A percentile compares a stretch with the other conserved stretches of the same genome.
Conservation (phyloP, 495 filamentous ascomycete genomes). For the Hypoxylon intermedium region DNA sequence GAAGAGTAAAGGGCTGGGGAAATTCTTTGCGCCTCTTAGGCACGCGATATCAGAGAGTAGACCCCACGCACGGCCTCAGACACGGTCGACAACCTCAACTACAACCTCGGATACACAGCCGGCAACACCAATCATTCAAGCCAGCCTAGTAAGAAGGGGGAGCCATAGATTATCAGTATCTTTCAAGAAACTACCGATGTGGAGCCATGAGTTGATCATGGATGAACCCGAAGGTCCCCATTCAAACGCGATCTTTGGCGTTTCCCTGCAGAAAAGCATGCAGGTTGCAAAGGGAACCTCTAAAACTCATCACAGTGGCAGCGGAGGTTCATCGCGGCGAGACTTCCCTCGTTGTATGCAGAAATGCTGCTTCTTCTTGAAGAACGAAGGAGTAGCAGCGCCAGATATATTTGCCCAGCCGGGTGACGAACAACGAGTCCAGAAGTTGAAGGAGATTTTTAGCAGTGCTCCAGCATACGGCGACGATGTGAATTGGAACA, state of each 20-base stretch:
- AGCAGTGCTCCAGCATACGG: constrained; percentile 48
- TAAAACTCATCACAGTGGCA: constrained; percentile 45
- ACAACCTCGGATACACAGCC: constrained; percentile 12
- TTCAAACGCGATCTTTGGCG: constrained; percentile 47
- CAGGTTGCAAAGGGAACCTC: constrained; percentile 48
- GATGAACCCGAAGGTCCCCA: constrained; percentile 19
- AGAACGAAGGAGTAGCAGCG: constrained; percentile 43
- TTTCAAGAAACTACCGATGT: constrained; percentile 40
- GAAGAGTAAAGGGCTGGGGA: constrained; percentile 32
- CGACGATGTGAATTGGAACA: constrained; percentile 46
- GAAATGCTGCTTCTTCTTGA: constrained; percentile 52
- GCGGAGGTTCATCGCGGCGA: constrained; percentile 46
- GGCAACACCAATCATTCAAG: constrained; percentile 36
- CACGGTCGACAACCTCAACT: constrained; percentile 32
- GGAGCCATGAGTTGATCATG: constrained; percentile 21
- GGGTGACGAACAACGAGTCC: constrained; percentile 43
- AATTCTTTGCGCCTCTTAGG: constrained; percentile 36
- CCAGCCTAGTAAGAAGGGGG: constrained; percentile 42
- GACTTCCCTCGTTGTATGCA: constrained; percentile 54
- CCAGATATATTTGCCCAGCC: constrained; percentile 50
- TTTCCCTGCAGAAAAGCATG: constrained; percentile 48
- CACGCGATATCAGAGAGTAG: constrained; percentile 29
- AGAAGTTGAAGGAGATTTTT: constrained; percentile 48
- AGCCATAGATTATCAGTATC: constrained; percentile 46
- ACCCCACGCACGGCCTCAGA: constrained; percentile 15